Evolutionary conservation across 2,329 filamentous ascomycete species (phyloP), one percentile per base, ranked within the genome.

Genomic region (Colletotrichum eremochloae): DNA sequence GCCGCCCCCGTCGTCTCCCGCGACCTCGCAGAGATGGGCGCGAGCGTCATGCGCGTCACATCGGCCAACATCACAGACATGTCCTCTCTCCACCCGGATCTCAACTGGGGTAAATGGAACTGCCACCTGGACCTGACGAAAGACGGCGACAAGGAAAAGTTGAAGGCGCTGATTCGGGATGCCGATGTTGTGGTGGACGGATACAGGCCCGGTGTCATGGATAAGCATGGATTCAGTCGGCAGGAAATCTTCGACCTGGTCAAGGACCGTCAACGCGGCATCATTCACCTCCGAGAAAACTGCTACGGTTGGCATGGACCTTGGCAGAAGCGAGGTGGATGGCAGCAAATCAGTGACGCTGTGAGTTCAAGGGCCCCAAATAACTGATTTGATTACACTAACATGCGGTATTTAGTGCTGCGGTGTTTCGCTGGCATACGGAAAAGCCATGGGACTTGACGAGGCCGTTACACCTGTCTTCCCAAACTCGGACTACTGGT

Each of bases 291-390:
- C 3, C 78, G 83, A 4, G 86, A 88, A 78, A 88, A 88, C 74
- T 88, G 86, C 76, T 89, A 87, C 72, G 87, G 87, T 0, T 88
- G 83, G 81, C 75, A 86, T 62, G 87, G 86, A 0, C 84, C 84
- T 0, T 86, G 84, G 83, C 77, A 79, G 11, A 78, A 83, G 40
- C 78, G 86, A 5, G 84, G 80, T 48, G 86, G 86, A 1, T 89
- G 86, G 86, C 87, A 89, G 77, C 86, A 87, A 75, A 87, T 88
- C 67, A 83, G 81, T 40, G 86, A 88, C 75, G 83, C 84, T 3
- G 79, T 81, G 68, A 76, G 76, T 75, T 36, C n/a, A 0, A 48
- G 18, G 0, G 7, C 20, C 9, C 20, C 20, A n/a, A 7, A 2
- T 7, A 15, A 57, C 7, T 46, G 44, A 9, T 9, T 11, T 14